Percentiles rank a stretch among this genome's conserved stretches.
phyloP scores from a whole-genome alignment of 192 early-diverging fungal species.

The Umbelopsis isabellina region DNA sequence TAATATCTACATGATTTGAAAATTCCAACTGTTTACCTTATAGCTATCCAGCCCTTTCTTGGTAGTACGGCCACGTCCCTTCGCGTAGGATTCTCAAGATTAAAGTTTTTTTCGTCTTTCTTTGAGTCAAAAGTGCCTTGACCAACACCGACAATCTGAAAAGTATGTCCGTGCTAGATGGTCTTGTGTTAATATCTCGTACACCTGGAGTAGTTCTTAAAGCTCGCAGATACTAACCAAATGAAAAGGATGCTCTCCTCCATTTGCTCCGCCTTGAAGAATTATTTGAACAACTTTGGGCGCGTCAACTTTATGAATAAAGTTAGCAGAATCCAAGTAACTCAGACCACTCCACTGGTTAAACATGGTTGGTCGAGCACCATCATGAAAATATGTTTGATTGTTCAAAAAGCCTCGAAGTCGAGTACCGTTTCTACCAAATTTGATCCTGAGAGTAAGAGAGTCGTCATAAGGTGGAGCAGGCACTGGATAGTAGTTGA shows the following conservation, averaged over 20 bases:
- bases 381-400: conserved; percentile 9
- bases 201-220: too few relatives aligned
- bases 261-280: background rate
- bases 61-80: conserved; percentile 76
- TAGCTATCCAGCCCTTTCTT: conserved; percentile 48
- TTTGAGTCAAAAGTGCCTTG: conserved; percentile 14
- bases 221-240: background rate
- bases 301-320: background rate
- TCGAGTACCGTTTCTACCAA: conserved; percentile 8
- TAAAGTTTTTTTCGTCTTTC: conserved; percentile 5
- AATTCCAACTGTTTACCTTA: conserved; percentile 20
- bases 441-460: background rate
- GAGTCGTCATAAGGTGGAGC: conserved; percentile 5
- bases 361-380: conserved; percentile 16
- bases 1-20: too few relatives aligned
- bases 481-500: conserved; percentile 7
- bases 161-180: conserved; percentile 45
- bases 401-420: conserved; percentile 18
- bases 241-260: conserved; percentile 26
- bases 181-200: too few relatives aligned
- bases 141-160: conserved; percentile 41
- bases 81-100: conserved; percentile 58
- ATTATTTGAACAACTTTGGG: background rate
- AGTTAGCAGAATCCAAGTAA: background rate
- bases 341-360: conserved; percentile 21